phyloP scores from a whole-genome alignment of 202 grass and related monocot genomes.

The Dendrocalamus latiflorus region DNA sequence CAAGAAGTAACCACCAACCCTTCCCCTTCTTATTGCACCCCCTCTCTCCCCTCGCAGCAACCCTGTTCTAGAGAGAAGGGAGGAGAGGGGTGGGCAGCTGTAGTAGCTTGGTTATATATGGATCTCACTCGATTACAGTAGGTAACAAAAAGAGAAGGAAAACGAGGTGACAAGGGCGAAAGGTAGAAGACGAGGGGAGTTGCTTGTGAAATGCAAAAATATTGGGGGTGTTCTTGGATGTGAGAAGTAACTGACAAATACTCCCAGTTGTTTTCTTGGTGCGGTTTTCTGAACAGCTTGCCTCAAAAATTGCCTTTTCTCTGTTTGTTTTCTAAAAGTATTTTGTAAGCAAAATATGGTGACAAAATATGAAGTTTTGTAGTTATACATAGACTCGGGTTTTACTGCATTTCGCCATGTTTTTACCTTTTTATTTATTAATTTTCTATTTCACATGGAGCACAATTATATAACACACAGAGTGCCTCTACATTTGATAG shows the following conservation, averaged over 20 bases:
- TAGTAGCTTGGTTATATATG: constrained; percentile 43
- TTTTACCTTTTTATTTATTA: not conserved
- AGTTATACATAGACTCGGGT: not conserved
- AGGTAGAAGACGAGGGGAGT: constrained; percentile 26
- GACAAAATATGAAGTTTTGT: constrained; percentile 29
- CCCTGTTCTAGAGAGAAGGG: constrained; percentile 17
- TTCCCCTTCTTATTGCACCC: not conserved
- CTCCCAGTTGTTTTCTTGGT: not conserved
- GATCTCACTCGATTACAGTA: constrained; percentile 38
- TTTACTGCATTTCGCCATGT: not conserved
- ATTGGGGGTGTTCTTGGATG: not conserved
- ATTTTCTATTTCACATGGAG: not conserved
- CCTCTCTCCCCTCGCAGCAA: not conserved
- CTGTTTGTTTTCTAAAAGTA: constrained; percentile 9
- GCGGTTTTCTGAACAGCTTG: not conserved
- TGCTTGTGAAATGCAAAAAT: constrained; percentile 19
- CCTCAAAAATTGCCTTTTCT: constrained; percentile 1
- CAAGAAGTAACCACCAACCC: not conserved
- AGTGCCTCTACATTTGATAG: not conserved
- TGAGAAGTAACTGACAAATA: constrained; percentile 15
- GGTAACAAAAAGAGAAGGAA: constrained; percentile 21
- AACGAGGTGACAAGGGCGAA: constrained; percentile 32
- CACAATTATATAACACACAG: not conserved
- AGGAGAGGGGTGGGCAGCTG: constrained; percentile 17
- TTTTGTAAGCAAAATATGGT: constrained; percentile 8